Evolutionary conservation across 331 rosid genomes (phyloP).

Genomic region (Saraca asoca): DNA sequence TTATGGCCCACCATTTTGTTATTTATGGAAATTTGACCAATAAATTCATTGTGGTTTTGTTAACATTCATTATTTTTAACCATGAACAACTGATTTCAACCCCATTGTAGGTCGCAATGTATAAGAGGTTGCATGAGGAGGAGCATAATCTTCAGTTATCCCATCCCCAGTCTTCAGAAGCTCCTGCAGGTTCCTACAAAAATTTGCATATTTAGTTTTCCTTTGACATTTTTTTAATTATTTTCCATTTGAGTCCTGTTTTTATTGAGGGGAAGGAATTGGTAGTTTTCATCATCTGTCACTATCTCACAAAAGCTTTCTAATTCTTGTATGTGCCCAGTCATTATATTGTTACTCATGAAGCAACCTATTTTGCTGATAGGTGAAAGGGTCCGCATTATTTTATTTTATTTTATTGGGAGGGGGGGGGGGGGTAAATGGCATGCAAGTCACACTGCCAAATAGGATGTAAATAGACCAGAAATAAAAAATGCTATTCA

Average conservation of each 20-base stretch:
- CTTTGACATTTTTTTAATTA: background rate
- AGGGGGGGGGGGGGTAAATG: too few species aligned
- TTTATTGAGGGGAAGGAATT: slow-evolving; percentile 17
- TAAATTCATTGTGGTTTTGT: background rate
- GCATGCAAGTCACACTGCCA: too few species aligned
- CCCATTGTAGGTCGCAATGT: slow-evolving; percentile 77
- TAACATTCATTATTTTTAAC: background rate
- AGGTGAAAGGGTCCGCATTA: too few species aligned
- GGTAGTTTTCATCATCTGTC: background rate
- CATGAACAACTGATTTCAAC: slow-evolving; percentile 14
- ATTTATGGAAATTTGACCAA: background rate
- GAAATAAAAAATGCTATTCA: too few species aligned
- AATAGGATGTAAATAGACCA: too few species aligned
- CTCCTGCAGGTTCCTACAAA: slow-evolving; percentile 56
- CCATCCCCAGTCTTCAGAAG: slow-evolving; percentile 50
- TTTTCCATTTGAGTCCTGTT: background rate
- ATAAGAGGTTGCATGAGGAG: slow-evolving; percentile 91
- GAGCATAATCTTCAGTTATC: slow-evolving; percentile 70
- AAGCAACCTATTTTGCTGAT: too few species aligned
- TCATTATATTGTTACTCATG: too few species aligned
- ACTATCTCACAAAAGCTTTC: too few species aligned
- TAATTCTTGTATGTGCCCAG: too few species aligned
- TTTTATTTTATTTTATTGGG: too few species aligned
- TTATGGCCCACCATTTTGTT: slow-evolving; percentile 1
- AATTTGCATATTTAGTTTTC: slow-evolving; percentile 4